Conservation (phyloP, 1,284 basidiomycete species). For the Trichosporon ovoides region DNA sequence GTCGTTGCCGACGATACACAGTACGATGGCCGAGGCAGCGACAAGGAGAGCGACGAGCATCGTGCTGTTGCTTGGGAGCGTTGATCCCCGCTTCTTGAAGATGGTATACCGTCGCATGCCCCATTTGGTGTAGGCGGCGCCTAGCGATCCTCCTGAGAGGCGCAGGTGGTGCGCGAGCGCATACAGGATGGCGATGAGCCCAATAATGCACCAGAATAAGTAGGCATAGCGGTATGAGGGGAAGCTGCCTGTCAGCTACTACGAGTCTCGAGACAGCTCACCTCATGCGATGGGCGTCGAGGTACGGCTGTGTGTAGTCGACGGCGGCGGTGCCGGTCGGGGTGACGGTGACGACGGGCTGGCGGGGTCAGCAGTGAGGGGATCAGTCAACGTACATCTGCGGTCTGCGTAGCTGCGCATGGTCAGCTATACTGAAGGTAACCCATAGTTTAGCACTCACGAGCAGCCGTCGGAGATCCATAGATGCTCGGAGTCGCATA, state of each 20-base stretch:
- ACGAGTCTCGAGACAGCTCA: not conserved
- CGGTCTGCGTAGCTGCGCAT: not conserved
- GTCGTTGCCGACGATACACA: slow-evolving; percentile 65
- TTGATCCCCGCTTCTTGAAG: slow-evolving; percentile 49
- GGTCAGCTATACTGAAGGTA: not conserved
- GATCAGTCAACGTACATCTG: not conserved
- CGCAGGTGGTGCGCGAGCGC: slow-evolving; percentile 42
- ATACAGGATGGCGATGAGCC: slow-evolving; percentile 32
- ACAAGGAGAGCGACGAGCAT: slow-evolving; percentile 54
- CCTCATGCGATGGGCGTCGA: slow-evolving; percentile 2
- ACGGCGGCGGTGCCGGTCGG: not conserved
- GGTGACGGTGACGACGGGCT: not conserved
- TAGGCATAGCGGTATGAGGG: slow-evolving; percentile 46
- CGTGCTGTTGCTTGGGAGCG: slow-evolving; percentile 61
- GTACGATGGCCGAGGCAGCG: slow-evolving; percentile 50
- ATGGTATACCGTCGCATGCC: slow-evolving; percentile 32
- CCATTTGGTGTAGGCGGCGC: slow-evolving; percentile 38
- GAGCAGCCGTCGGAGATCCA: not conserved
- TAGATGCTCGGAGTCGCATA: slow-evolving; percentile 2
- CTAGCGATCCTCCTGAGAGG: slow-evolving; percentile 34
- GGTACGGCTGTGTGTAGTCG: not conserved
- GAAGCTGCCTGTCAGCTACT: slow-evolving; percentile 21
- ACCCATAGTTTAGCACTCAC: not conserved
- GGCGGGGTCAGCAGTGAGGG: not conserved
- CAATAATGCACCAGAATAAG: slow-evolving; percentile 41